These are phyloP conservation scores for Glaciozyma antarctica DNA, from an alignment of 768 basidiomycete genomes.

Conservation along the genomic window DNA sequence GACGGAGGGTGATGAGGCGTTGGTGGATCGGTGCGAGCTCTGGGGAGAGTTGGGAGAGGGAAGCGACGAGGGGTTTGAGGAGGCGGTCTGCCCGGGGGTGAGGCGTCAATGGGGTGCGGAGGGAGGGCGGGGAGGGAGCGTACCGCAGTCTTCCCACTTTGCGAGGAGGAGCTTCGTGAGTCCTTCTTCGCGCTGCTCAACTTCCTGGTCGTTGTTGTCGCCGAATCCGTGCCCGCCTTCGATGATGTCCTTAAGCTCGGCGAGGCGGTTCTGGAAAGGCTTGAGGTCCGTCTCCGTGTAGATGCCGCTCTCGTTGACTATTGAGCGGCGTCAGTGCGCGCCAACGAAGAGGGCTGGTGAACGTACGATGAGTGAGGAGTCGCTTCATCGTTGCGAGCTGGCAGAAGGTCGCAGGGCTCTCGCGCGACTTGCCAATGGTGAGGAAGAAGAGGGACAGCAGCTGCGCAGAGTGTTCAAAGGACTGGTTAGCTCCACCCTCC, in stretches of 20 bases:
- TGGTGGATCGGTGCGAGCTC: slow-evolving; percentile 89
- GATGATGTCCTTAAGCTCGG: slow-evolving; percentile 74
- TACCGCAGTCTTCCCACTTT: slow-evolving; percentile 86
- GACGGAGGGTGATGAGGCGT: slow-evolving; percentile 71
- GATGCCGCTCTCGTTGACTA: slow-evolving; percentile 87
- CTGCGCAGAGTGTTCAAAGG: background rate
- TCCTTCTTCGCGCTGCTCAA: slow-evolving; percentile 58
- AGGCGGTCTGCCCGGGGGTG: slow-evolving; percentile 53
- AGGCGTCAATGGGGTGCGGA: background rate
- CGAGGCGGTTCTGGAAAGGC: slow-evolving; percentile 73
- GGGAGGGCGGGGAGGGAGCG: slow-evolving; percentile 36
- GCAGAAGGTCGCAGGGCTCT: slow-evolving; percentile 88
- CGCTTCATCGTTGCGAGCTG: slow-evolving; percentile 80
- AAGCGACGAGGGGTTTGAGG: slow-evolving; percentile 67
- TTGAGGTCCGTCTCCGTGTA: slow-evolving; percentile 85
- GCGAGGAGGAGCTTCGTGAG: slow-evolving; percentile 81
- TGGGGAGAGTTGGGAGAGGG: slow-evolving; percentile 72
- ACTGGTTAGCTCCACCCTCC: background rate
- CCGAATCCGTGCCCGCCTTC: slow-evolving; percentile 46
- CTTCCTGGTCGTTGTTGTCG: background rate
- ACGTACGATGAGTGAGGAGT: slow-evolving; percentile 24
- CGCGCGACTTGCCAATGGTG: slow-evolving; percentile 90
- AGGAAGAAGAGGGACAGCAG: slow-evolving; percentile 94
- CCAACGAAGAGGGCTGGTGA: background rate
- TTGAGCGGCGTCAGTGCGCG: slow-evolving; percentile 52